Evolutionary conservation across 2,329 filamentous ascomycete species (phyloP), one percentile per base, ranked within the genome.

Genomic region (Tolypocladium ophioglossoides): DNA sequence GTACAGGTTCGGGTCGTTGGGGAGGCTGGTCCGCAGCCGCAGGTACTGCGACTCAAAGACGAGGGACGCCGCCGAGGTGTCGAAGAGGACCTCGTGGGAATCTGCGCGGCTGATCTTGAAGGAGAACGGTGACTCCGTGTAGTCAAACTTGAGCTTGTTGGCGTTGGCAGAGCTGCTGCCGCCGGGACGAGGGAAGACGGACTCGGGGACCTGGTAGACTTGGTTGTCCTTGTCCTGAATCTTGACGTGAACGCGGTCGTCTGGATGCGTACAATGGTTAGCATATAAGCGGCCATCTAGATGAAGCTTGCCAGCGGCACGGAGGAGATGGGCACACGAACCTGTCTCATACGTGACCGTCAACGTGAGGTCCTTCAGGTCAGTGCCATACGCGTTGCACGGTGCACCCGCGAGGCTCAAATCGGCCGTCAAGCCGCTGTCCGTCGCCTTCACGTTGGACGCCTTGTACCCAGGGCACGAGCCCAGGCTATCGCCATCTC

Each of bases 31-130:
- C 46, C 86, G 79, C 55, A 92, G 74, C 22, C 84, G 81, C 27
- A 94, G 69, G 62, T 90, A 94, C 67, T 94, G 88, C 12, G 82
- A 82, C 70, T 94, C 85, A 61, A 91, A 94, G 46, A 94, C 74
- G 12, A 94, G 71, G 10, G 76, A 74, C 4, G 80, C 78, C 1
- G 78, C 84, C 0, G 82, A 82, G 0, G 86, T 88, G 62, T 91
- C 84, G 46, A 91, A 91, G 3, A 91, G 69, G 2, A 82, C 74
- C 35, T 78, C 74, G 0, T 68, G 63, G 1, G 70, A 71, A 39
- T 63, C 63, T 7, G 61, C 57, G 8, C 75, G 70, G 7, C 63
- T 68, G 11, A 91, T 76, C 0, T 74, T 76, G 70, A 91, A 91
- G 12, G 79, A 83, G 70, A 90, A 89, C 0, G 87, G 87, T 2